Conservation (phyloP, 768 basidiomycete species). For the Amanita molliuscula region DNA sequence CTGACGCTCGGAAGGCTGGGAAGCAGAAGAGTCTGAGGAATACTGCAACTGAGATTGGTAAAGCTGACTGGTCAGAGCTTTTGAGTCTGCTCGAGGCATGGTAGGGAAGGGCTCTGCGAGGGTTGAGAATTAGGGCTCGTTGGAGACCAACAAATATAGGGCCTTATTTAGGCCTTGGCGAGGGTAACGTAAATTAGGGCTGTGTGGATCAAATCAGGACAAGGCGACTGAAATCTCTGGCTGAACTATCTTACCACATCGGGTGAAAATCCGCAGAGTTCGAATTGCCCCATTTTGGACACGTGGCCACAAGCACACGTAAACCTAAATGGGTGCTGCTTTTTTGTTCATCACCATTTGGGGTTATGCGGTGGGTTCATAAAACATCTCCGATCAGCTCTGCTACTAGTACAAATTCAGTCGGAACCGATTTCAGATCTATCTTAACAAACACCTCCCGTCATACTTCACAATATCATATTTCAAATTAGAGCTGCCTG, state of each 20-base stretch:
- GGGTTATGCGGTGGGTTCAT: background rate
- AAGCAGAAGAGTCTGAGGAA: slow-evolving; percentile 15
- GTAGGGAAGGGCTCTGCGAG: slow-evolving; percentile 8
- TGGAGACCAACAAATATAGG: slow-evolving; percentile 7
- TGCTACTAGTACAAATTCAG: slow-evolving; percentile 1
- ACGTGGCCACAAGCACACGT: slow-evolving; percentile 7
- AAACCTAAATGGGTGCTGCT: slow-evolving; percentile 5
- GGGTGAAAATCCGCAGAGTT: slow-evolving; percentile 7
- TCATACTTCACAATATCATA: background rate
- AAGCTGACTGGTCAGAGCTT: slow-evolving; percentile 17
- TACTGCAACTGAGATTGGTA: slow-evolving; percentile 24
- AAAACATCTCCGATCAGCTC: slow-evolving; percentile 3
- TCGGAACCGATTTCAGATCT: slow-evolving; percentile 5
- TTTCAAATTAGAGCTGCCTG: background rate
- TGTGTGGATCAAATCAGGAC: slow-evolving; percentile 4
- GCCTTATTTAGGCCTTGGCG: slow-evolving; percentile 7
- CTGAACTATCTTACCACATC: slow-evolving; percentile 5
- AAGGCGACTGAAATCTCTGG: background rate
- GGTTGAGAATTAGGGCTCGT: slow-evolving; percentile 6
- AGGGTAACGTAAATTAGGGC: slow-evolving; percentile 4
- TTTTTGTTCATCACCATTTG: slow-evolving; percentile 2
- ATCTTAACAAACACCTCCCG: background rate
- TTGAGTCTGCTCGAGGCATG: slow-evolving; percentile 30
- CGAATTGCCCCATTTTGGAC: slow-evolving; percentile 7
- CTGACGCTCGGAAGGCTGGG: slow-evolving; percentile 11